Evolutionary conservation across 192 early-diverging fungal genomes (phyloP), one percentile per base, ranked within the genome.

Genomic region (Podila epigama): DNA sequence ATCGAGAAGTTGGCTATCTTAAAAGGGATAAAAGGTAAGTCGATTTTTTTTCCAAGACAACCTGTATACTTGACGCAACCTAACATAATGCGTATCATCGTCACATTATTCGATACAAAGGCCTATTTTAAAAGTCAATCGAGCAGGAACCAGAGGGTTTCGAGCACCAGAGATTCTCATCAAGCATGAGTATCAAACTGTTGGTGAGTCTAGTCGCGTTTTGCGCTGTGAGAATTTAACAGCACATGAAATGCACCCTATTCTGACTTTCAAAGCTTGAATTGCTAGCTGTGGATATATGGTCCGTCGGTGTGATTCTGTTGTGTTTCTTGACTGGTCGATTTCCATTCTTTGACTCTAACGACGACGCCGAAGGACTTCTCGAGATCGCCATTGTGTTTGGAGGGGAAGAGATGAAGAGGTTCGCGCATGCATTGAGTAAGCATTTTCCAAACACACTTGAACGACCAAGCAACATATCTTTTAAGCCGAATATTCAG

Each of bases 111-210:
- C n/a, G 10, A 18, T 70, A 80, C 50, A 58, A 37, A 92, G 95
- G 34, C 91, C 90, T 5, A 69, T 79, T 10, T 60, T 93, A 0
- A 72, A 84, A 25, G 96, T 95, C 8, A 96, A 91, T 67, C 88
- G 97, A 11, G 95, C 93, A 1, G 97, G 97, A 13, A 98, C 97
- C 1, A 83, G 93, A 50, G 97, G 97, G 8, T 98, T 96, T 63
- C 86, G 97, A 15, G 94, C 97, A 7, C 97, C 97, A 1, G 97
- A 98, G 65, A 93, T 98, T 0, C 75, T 98, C 12, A 82, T 98
- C 28, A 93, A 93, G 59, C 88, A 94, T 6, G 56, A 82, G 3
- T 51, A 88, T 56, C 97, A 98, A 68, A 92, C 94, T 11, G 82
- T 82, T 42, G 90, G 92, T 91, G 86, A 67, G 79, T 25, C 1